Evolutionary conservation across 495 filamentous ascomycete species (phyloP).

Genomic region (Aspergillus conjunctus): DNA sequence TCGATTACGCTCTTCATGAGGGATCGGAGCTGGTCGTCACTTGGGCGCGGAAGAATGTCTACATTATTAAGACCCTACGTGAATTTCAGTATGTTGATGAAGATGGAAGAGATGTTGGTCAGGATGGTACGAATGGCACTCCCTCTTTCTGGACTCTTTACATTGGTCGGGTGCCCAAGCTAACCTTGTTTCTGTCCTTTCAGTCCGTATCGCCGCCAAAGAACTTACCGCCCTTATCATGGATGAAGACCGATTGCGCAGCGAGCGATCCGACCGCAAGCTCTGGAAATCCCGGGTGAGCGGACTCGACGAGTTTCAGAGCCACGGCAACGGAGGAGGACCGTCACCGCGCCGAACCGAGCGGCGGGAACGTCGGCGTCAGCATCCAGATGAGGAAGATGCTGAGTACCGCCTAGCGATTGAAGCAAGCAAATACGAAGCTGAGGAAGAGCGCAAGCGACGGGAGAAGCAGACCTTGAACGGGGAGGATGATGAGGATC

Average conservation of each 20-base stretch:
- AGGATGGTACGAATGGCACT: constrained; percentile 69
- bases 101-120: constrained; percentile 89
- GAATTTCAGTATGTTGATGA: constrained; percentile 97
- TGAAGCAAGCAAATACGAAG: constrained; percentile 94
- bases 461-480: constrained; percentile 57
- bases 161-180: background rate
- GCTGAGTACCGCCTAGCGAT: constrained; percentile 90
- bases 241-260: constrained; percentile 92
- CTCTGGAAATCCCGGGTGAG: constrained; percentile 96
- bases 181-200: constrained; percentile 5
- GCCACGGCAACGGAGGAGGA: constrained; percentile 36
- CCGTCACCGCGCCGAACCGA: constrained; percentile 38
- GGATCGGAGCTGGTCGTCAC: constrained; percentile 96
- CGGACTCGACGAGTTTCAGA: constrained; percentile 75
- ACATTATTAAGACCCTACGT: constrained; percentile 96
- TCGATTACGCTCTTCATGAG: constrained; percentile 98
- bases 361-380: constrained; percentile 48
- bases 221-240: constrained; percentile 92
- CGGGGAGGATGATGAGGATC: constrained; percentile 72
- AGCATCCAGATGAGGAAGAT: constrained; percentile 77
- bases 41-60: constrained; percentile 97
- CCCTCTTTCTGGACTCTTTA: background rate
- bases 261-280: constrained; percentile 88
- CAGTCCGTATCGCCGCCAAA: constrained; percentile 94
- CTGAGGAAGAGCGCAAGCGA: constrained; percentile 84